These are phyloP conservation scores for Penicillium alfredii DNA, from an alignment of 495 filamentous ascomycete genomes.

Conservation along the genomic window DNA sequence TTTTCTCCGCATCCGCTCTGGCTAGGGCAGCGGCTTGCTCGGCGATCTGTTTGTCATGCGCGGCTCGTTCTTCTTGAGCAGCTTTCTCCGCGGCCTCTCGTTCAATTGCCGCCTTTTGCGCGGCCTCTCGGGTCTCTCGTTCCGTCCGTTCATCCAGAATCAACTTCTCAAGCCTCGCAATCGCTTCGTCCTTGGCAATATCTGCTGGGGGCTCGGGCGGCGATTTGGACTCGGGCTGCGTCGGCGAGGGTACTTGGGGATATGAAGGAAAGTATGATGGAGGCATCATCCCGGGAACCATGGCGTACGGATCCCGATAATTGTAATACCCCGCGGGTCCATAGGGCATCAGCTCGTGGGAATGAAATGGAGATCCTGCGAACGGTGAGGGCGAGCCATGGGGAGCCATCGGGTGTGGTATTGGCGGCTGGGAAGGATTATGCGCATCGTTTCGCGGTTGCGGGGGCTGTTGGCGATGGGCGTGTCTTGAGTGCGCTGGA, in stretches of 20 bases:
- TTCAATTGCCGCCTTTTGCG: constrained; percentile 29
- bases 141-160: constrained; percentile 46
- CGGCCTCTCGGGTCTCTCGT: constrained; percentile 40
- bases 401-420: constrained; percentile 25
- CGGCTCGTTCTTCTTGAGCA: constrained; percentile 44
- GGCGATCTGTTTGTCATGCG: constrained; percentile 37
- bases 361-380: constrained; percentile 25
- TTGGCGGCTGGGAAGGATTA: constrained; percentile 23
- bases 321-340: constrained; percentile 37
- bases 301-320: constrained; percentile 35
- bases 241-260: constrained; percentile 2
- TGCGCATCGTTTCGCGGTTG: constrained; percentile 29
- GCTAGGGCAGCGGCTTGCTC: constrained; percentile 37
- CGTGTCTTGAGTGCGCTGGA: constrained; percentile 21
- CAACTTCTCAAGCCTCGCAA: constrained; percentile 46
- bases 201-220: constrained; percentile 21
- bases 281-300: constrained; percentile 38
- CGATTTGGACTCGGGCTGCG: neutral
- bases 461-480: constrained; percentile 15
- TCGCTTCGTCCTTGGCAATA: constrained; percentile 44
- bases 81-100: constrained; percentile 48
- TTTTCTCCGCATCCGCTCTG: constrained; percentile 32
- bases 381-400: constrained; percentile 30
- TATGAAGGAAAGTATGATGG: constrained; percentile 31
- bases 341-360: constrained; percentile 49